phyloP scores from a whole-genome alignment of 768 basidiomycete species.

The Boletus reticulatus region DNA sequence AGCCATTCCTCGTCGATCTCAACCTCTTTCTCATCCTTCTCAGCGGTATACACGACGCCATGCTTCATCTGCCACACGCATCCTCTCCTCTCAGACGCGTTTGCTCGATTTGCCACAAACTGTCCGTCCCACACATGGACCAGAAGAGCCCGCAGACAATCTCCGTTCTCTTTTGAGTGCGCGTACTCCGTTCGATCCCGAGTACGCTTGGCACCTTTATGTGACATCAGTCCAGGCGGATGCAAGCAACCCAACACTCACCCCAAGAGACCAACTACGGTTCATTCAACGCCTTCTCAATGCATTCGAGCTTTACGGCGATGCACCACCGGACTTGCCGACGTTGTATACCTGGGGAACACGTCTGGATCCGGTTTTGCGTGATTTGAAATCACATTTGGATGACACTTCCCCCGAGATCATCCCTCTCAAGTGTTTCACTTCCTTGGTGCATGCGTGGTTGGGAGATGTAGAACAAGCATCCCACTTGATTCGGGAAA shows the following conservation, averaged over 20 bases:
- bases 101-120: slow-evolving; percentile 6
- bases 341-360: slow-evolving; percentile 35
- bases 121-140: slow-evolving; percentile 1
- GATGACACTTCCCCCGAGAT: slow-evolving; percentile 16
- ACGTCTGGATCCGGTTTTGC: slow-evolving; percentile 36
- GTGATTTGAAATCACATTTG: slow-evolving; percentile 25
- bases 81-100: slow-evolving; percentile 13
- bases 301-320: slow-evolving; percentile 11
- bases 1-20: slow-evolving; percentile 27
- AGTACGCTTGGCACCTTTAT: slow-evolving; percentile 43
- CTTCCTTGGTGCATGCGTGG: slow-evolving; percentile 35
- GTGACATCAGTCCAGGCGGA: slow-evolving; percentile 7
- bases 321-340: slow-evolving; percentile 17
- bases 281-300: slow-evolving; percentile 27
- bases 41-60: slow-evolving; percentile 24
- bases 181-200: slow-evolving; percentile 30
- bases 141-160: slow-evolving; percentile 2
- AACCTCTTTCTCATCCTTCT: slow-evolving; percentile 3
- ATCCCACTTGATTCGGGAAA: slow-evolving; percentile 24
- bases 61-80: slow-evolving; percentile 20
- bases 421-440: slow-evolving; percentile 27
- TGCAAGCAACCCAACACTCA: slow-evolving; percentile 9
- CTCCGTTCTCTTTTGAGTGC: slow-evolving; percentile 22
- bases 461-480: slow-evolving; percentile 38
- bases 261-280: slow-evolving; percentile 25